These are phyloP conservation scores for Irpex sp. DNA, from an alignment of 1,284 basidiomycete genomes.

Conservation along the genomic window DNA sequence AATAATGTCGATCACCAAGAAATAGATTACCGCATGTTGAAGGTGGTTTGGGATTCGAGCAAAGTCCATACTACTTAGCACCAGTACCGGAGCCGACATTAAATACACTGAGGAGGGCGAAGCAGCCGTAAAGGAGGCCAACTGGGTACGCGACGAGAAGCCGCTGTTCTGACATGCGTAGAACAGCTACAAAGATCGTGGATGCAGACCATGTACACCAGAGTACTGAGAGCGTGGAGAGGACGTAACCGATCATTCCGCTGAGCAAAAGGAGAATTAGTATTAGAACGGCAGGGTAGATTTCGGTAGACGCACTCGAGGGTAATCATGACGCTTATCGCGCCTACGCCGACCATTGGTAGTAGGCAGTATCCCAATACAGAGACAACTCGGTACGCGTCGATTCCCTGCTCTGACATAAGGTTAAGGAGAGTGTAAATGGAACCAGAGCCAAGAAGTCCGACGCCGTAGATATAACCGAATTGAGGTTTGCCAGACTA, in stretches of 20 bases:
- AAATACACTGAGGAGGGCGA: conserved; percentile 84
- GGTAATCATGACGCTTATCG: conserved; percentile 81
- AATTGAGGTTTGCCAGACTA: conserved; percentile 99
- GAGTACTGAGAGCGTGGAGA: conserved; percentile 76
- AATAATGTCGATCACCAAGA: neutral
- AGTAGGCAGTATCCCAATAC: conserved; percentile 97
- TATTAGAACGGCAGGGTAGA: conserved; percentile 6
- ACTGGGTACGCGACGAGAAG: conserved; percentile 93
- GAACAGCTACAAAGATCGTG: conserved; percentile 88
- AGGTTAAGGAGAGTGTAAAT: conserved; percentile 96
- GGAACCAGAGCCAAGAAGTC: conserved; percentile 88
- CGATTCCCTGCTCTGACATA: conserved; percentile 95
- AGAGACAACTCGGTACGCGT: conserved; percentile 92
- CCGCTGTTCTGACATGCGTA: conserved; percentile 91
- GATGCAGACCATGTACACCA: conserved; percentile 97
- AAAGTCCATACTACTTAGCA: conserved; percentile 19
- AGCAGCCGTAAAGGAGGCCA: conserved; percentile 87
- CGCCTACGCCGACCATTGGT: conserved; percentile 95
- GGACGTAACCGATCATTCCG: conserved; percentile 76
- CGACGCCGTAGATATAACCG: conserved; percentile 98
- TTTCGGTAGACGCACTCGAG: conserved; percentile 67
- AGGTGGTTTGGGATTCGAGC: too few relatives aligned
- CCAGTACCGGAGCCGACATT: conserved; percentile 34
- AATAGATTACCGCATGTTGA: neutral
- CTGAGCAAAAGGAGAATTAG: conserved; percentile 33